Conservation (phyloP, 768 basidiomycete species). For the Zangia roseola region DNA sequence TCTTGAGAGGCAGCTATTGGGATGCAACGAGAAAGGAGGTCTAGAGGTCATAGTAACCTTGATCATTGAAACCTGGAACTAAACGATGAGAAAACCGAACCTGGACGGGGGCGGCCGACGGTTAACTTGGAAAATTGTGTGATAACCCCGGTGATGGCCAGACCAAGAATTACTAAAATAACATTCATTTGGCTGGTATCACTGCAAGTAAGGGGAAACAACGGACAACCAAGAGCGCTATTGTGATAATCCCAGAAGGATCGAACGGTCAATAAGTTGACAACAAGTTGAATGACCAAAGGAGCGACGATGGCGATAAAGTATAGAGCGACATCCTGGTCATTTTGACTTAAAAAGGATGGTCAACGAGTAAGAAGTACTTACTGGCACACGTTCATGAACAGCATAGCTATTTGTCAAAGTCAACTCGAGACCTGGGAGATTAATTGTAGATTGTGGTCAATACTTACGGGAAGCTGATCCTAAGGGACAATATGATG, state of each 20-base stretch:
- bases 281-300: conserved; percentile 59
- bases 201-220: conserved; percentile 28
- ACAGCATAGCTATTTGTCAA: conserved; percentile 51
- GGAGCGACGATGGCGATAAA: conserved; percentile 65
- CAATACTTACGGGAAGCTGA: conserved; percentile 25
- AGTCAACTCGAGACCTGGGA: conserved; percentile 5
- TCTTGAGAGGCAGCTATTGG: conserved; percentile 65
- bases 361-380: conserved; percentile 19
- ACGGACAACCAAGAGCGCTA: conserved; percentile 47
- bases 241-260: conserved; percentile 90
- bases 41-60: conserved; percentile 9
- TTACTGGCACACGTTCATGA: conserved; percentile 76
- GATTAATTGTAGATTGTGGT: background rate
- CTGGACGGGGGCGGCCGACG: conserved; percentile 89
- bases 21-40: conserved; percentile 50
- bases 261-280: conserved; percentile 72
- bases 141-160: conserved; percentile 72
- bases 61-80: background rate
- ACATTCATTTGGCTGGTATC: background rate
- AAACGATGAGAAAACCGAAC: conserved; percentile 32
- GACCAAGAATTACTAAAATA: conserved; percentile 62
- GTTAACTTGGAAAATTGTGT: conserved; percentile 86
- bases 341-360: background rate
- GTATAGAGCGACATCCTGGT: conserved; percentile 48
- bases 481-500: conserved; percentile 19